Evolutionary conservation across 257 asterid species (phyloP), one percentile per base, ranked within the genome.

Genomic region (Cynanchum wilfordii): DNA sequence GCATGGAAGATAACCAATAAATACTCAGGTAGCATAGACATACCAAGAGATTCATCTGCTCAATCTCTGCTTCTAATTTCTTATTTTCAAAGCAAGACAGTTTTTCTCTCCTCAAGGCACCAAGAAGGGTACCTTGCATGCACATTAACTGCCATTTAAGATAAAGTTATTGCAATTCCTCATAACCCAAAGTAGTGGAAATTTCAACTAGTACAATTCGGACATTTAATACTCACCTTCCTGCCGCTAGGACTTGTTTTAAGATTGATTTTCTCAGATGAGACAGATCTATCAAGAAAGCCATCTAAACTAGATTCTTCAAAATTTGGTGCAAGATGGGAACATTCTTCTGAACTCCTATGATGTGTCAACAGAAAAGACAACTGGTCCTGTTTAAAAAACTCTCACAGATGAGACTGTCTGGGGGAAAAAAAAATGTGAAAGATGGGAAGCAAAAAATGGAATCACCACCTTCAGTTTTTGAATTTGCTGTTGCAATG

Each of bases 401-500:
- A 73, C 58, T 56, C 60, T 55, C 69, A 70, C 69, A 78, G 50
- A 74, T 70, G 75, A 82, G 77, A 66, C 6, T 15, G 57, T 51
- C 66, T 73, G 45, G 62, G 45, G 68, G 82, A 72, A 79, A 66
- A 67, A 51, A 50, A 50, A 12, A 13, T 33, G 55, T 68, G 70
- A 72, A 69, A 65, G 69, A 63, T 33, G 69, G 62, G 70, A 38
- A 75, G 29, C 0, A 54, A 20, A 16, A 69, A 20, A 45, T 57
- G 51, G 17, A 66, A 65, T 76, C 42, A 64, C 80, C 76, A 88
- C 97, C 94, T 91, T 91, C 79, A 91, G 79, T 42, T 81, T 87
- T 76, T 85, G 92, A 77, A 91, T 84, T 81, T 91, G 93, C 78
- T 70, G 87, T 82, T 89, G 97, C 88, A 91, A 78, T 65, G 86